Evolutionary conservation across 176 grass and related monocot species (phyloP).

Genomic region (Musa beccarii): DNA sequence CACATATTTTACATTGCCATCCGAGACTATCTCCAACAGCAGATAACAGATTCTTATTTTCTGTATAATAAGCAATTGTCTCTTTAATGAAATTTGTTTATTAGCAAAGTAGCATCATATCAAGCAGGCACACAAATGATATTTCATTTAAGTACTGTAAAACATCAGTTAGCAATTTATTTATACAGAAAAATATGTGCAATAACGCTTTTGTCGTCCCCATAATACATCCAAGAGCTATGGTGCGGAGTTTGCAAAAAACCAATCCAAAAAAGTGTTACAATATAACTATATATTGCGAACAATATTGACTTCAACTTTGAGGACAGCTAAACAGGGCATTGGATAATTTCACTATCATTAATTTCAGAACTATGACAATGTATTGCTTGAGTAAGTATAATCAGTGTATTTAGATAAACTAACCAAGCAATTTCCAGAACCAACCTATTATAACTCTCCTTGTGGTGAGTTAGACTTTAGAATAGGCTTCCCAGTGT

Average conservation of each 20-base stretch:
- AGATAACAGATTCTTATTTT: neutral
- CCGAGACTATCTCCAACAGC: neutral
- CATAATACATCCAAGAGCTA: no score
- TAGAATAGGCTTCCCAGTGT: constrained; percentile 71
- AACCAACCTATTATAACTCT: constrained; percentile 13
- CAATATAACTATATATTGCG: neutral
- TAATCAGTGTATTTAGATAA: constrained; percentile 2
- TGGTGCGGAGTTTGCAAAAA: no score
- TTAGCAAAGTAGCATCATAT: neutral
- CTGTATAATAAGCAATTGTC: neutral
- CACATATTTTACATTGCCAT: neutral
- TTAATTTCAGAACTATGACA: neutral
- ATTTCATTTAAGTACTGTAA: neutral
- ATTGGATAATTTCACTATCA: constrained; percentile 15
- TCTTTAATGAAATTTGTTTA: neutral
- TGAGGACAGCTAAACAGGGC: neutral
- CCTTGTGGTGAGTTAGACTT: constrained; percentile 40
- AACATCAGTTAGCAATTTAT: neutral
- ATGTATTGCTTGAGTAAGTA: constrained; percentile 5
- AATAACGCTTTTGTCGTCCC: no score
- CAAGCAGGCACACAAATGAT: neutral
- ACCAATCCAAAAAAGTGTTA: no score
- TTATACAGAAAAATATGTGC: neutral
- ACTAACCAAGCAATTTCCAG: constrained; percentile 1
- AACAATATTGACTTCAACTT: neutral